Evolutionary conservation across 371 early-diverging fungal species (phyloP).

Genomic region (Mucor circinelloides): DNA sequence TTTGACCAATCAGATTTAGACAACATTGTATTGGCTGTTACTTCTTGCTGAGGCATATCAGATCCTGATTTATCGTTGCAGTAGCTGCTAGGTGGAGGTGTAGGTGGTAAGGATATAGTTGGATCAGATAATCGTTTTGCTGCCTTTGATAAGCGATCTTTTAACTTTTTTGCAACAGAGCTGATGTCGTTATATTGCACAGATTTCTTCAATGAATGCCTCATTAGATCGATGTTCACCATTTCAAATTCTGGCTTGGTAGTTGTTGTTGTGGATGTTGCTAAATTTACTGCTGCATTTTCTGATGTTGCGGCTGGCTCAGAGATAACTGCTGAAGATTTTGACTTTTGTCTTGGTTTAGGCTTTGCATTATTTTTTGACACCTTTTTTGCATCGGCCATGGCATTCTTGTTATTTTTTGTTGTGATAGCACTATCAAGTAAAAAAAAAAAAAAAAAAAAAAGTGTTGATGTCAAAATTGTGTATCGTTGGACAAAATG

Average conservation of each 20-base stretch:
- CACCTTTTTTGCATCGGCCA: slow-evolving; percentile 15
- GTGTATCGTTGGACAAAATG: slow-evolving; percentile 35
- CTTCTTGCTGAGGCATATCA: neutral
- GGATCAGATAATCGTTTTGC: slow-evolving; percentile 9
- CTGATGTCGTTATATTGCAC: slow-evolving; percentile 4
- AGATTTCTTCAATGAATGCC: neutral
- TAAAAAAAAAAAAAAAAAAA: slow-evolving; percentile 21
- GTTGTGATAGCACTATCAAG: neutral
- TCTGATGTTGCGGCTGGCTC: neutral
- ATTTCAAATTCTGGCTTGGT: slow-evolving; percentile 9
- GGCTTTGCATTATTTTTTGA: slow-evolving; percentile 13
- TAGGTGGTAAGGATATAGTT: slow-evolving; percentile 4
- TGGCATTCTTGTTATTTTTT: neutral
- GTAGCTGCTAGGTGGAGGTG: neutral
- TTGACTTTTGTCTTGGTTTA: slow-evolving; percentile 2
- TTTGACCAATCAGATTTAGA: slow-evolving; percentile 25
- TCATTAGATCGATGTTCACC: slow-evolving; percentile 5
- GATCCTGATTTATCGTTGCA: neutral
- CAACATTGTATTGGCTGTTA: slow-evolving; percentile 10
- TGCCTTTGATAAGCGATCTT: slow-evolving; percentile 26
- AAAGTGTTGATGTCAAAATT: slow-evolving; percentile 25
- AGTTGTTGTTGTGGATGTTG: neutral
- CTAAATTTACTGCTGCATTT: neutral
- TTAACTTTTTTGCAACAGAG: slow-evolving; percentile 29
- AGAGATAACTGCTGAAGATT: neutral